Conservation (phyloP, 2,329 filamentous ascomycete genomes). For the Chaetomium sp. region DNA sequence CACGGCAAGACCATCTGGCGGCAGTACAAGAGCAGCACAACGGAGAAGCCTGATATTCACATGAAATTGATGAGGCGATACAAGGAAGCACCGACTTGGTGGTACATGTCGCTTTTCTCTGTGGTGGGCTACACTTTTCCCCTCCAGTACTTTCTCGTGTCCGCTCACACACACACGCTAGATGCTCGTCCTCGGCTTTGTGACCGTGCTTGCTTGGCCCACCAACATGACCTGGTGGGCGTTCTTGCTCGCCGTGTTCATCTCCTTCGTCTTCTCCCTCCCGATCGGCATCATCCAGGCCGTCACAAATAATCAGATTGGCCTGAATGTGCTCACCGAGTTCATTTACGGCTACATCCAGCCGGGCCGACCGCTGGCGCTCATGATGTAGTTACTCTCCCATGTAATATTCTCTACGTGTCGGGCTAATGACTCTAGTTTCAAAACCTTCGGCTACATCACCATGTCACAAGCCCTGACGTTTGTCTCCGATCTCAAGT, state of each 20-base stretch:
- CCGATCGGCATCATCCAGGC: constrained; percentile 72
- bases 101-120: constrained; percentile 61
- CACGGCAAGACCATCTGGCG: constrained; percentile 67
- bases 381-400: constrained; percentile 63
- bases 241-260: constrained; percentile 65
- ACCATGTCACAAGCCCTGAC: constrained; percentile 66
- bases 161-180: constrained; percentile 15
- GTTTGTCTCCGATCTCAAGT: constrained; percentile 68
- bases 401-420: not conserved
- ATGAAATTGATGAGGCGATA: constrained; percentile 67
- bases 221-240: constrained; percentile 75
- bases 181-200: constrained; percentile 58
- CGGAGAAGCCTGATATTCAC: constrained; percentile 63
- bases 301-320: constrained; percentile 70
- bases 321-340: constrained; percentile 73
- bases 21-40: constrained; percentile 61
- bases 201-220: constrained; percentile 60
- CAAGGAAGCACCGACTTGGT: constrained; percentile 64
- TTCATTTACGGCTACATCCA: constrained; percentile 77
- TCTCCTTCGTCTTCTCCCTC: constrained; percentile 65
- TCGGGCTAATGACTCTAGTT: constrained; percentile 45
- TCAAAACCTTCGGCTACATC: constrained; percentile 65
- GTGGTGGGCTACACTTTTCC: constrained; percentile 46
- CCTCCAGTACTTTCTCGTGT: not conserved
- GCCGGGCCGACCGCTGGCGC: constrained; percentile 68